Evolutionary conservation across 768 basidiomycete genomes (phyloP), one percentile per base, ranked within the genome.

Genomic region (Lactarius hatsudake): DNA sequence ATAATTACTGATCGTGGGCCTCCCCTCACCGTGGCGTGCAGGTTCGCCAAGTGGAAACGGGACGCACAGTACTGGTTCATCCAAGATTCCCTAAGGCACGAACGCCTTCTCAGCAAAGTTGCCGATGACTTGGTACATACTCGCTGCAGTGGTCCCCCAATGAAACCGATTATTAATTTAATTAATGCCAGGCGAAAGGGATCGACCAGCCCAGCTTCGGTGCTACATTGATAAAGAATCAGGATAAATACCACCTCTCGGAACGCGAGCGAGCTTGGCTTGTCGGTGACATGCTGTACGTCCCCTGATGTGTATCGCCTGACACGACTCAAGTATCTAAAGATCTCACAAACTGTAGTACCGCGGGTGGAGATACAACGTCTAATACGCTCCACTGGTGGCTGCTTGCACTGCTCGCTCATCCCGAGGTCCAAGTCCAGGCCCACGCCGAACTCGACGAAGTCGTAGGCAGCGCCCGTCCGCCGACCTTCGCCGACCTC

Each of bases 201-300:
- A 51, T 56, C 38, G 53, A 63, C 5, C 62, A 38, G 10, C 42
- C 62, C 15, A 63, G 45, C 20, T 59, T 70, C 10, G 42, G 36
- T 2, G 56, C 60, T 15, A 40, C 30, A 6, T 48, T 67, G 15
- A 8, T 63, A 3, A 42, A 63, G 18, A 45, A 54, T 28, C 36
- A 66, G 17, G 15, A 17, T 2, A 54, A 62, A 32, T 15, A 40
- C 23, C 32, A 40, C 9, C 56, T 69, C 12, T 67, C 65, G 2
- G 55, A 57, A 5, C 34, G 56, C 12, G 65, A 69, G 58, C 23
- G n/a, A 13, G 65, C 65, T 6, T 69, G 69, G 68, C 51, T 66
- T 6, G 57, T 66, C 5, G 69, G 66, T 15, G 58, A 34, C n/a
- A 67, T 64, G 65, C 45, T 67, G 69, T 70, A 26, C 30, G 69